Evolutionary conservation across 805 yeast species (phyloP).

Genomic region (Barnettozyma salicaria): DNA sequence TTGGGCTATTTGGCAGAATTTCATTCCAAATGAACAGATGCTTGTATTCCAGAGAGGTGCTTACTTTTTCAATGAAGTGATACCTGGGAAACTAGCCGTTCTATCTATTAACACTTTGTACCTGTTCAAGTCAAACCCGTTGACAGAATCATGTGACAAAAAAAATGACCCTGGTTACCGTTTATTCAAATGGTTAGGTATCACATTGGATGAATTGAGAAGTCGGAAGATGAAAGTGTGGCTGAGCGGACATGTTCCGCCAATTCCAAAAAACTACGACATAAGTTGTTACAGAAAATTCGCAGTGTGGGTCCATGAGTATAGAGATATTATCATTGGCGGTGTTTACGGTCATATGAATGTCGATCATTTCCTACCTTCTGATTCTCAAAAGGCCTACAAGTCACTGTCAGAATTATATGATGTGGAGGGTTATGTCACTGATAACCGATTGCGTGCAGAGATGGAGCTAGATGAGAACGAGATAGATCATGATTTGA

Average conservation of each 20-base stretch:
- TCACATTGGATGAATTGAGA: constrained; percentile 66
- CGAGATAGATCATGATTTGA: constrained; percentile 22
- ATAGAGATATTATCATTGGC: constrained; percentile 77
- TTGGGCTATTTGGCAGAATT: constrained; percentile 65
- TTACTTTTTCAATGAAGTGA: constrained; percentile 68
- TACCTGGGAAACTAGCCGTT: constrained; percentile 73
- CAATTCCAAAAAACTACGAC: constrained; percentile 72
- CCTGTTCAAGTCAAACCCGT: constrained; percentile 68
- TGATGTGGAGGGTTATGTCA: constrained; percentile 26
- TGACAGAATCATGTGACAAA: constrained; percentile 73
- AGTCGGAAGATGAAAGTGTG: constrained; percentile 75
- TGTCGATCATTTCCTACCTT: constrained; percentile 76
- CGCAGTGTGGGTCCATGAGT: constrained; percentile 77
- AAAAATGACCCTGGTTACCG: constrained; percentile 76
- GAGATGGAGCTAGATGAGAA: constrained; percentile 6
- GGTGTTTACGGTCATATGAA: constrained; percentile 89
- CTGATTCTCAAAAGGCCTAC: constrained; percentile 67
- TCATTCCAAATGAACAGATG: constrained; percentile 71
- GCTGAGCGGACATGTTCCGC: constrained; percentile 87
- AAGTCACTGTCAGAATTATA: constrained; percentile 26
- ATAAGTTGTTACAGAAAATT: constrained; percentile 67
- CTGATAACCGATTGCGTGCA: constrained; percentile 16
- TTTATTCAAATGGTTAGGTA: constrained; percentile 71
- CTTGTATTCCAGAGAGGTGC: constrained; percentile 72
- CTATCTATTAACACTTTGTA: constrained; percentile 75